Percentiles rank a stretch among this genome's conserved stretches.
These are phyloP conservation scores for Globisporangium irregulare DNA, from an alignment of 352 stramenopile genomes.

Conservation along the genomic window DNA sequence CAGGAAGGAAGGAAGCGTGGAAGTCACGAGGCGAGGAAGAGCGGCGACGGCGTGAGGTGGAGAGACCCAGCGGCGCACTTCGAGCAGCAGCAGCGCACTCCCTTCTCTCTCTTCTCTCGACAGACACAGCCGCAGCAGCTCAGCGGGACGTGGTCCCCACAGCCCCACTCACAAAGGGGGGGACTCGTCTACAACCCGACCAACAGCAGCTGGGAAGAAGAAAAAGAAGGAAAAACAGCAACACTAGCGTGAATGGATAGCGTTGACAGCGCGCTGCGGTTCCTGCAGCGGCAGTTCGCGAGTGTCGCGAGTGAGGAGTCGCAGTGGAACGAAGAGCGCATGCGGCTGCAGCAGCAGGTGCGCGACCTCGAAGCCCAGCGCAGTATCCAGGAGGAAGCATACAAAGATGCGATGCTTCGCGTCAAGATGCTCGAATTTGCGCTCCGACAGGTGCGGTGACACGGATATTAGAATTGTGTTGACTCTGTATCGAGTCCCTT, in stretches of 20 bases:
- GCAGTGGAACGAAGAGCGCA: slow-evolving; percentile 74
- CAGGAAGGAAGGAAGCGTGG: neutral
- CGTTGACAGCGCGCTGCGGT: slow-evolving; percentile 82
- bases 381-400: slow-evolving; percentile 73
- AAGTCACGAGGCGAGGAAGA: neutral
- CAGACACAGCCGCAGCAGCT: neutral
- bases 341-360: slow-evolving; percentile 70
- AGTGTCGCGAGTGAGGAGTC: slow-evolving; percentile 75
- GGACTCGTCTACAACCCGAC: neutral
- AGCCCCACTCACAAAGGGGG: neutral
- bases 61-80: neutral
- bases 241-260: slow-evolving; percentile 54
- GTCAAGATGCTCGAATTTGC: slow-evolving; percentile 90
- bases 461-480: neutral
- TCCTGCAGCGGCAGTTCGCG: slow-evolving; percentile 81
- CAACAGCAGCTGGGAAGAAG: neutral
- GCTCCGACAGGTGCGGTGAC: slow-evolving; percentile 49
- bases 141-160: neutral
- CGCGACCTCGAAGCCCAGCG: slow-evolving; percentile 77
- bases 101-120: neutral
- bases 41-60: neutral
- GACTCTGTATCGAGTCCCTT: neutral
- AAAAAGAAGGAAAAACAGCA: neutral
- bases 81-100: neutral
- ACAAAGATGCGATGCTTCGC: slow-evolving; percentile 82